Base-by-base conservation (phyloP, 345 rosid genomes). In the Populus ilicifolia region DNA sequence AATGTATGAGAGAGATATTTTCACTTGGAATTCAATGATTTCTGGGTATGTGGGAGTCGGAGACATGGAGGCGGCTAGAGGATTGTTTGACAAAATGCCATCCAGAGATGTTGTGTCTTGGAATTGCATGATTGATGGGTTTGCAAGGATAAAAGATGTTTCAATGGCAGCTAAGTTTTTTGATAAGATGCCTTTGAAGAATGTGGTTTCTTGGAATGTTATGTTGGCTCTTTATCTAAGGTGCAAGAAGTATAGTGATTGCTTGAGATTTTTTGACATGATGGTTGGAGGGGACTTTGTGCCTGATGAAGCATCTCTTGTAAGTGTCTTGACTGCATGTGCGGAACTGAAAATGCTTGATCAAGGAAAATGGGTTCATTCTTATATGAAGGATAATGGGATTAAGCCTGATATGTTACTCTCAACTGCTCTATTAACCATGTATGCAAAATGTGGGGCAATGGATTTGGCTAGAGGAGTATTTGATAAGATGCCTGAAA, bases 271-370 rank as follows among this genome's bases (percentile, higher is more conserved):
- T 80, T 92, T 85, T 78, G 87, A 86, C 71, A 76, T 71, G 43
- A 85, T 89, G 89, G 77, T 83, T 20, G 81, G 80, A 48, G 80
- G 79, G 64, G 89, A 80, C 30, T 77, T 74, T 66, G 78, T 75
- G 80, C 94, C 93, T 4, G 86, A 88, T 76, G 83, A 83, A 71
- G 87, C 91, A 4, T 84, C 90, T 74, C 78, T 89, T 70, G 85
- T 86, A 64, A 89, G 93, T 50, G 81, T 84, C 33, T 88, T 89
- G 85, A 86, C 86, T 7, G 91, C 93, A 4, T 88, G 91, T 78
- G 87, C 89, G 33, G 80, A 84, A 74, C 75, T 86, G 70, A 80
- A 89, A 29, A 79, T 44, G 71, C 84, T 90, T 75, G 89, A 85
- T 27, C 75, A 54, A 56, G 94, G 97, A 3, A 80, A 79, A 79